Conservation (phyloP, 1,139 yeast species). For the Arxiozyma bovina region DNA sequence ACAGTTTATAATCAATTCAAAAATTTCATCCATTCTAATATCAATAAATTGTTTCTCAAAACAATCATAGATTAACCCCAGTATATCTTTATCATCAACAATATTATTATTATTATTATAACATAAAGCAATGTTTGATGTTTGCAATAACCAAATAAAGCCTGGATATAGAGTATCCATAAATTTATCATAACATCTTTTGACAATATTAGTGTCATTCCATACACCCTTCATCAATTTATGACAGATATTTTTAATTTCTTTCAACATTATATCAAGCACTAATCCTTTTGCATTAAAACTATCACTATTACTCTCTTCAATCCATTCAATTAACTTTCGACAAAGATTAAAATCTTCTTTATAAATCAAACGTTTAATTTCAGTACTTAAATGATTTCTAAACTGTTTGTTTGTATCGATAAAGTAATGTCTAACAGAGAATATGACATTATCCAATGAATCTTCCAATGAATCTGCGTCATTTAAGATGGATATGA, state of each 20-base stretch:
- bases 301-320: constrained; percentile 13
- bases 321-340: constrained; percentile 22
- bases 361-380: constrained; percentile 15
- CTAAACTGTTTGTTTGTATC: constrained; percentile 16
- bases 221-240: constrained; percentile 35
- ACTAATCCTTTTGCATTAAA: constrained; percentile 28
- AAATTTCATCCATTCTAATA: constrained; percentile 56
- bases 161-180: constrained; percentile 22
- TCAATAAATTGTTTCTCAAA: constrained; percentile 26
- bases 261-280: constrained; percentile 36
- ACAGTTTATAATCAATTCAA: constrained; percentile 44
- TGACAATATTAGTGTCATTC: constrained; percentile 34
- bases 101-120: constrained; percentile 10
- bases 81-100: constrained; percentile 17
- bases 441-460: constrained; percentile 14
- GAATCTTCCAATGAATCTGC: constrained; percentile 9
- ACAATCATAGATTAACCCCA: constrained; percentile 24
- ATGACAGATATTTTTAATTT: constrained; percentile 36
- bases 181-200: constrained; percentile 28
- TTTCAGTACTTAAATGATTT: constrained; percentile 8
- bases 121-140: constrained; percentile 20
- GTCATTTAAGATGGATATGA: constrained; percentile 9
- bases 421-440: constrained; percentile 23
- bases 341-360: constrained; percentile 24
- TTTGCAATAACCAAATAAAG: constrained; percentile 16